Base-by-base conservation (phyloP, 164 flowering plant species). In the Magnolia kwangsiensis region DNA sequence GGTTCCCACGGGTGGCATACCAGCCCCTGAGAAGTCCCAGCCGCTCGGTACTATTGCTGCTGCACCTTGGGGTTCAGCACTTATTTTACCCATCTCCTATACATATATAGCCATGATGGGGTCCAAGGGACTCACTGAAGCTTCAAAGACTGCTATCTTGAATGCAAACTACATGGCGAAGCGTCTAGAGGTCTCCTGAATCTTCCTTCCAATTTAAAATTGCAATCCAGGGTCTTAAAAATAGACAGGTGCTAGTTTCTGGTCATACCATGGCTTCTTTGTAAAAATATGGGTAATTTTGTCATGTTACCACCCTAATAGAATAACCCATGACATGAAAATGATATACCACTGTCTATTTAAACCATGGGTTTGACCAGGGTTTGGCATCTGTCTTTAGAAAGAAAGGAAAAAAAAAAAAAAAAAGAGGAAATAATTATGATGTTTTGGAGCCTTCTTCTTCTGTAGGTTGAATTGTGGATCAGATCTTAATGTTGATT, bases 1-100 rank as follows among this genome's bases (percentile, higher is more conserved):
- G 99, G 86, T 96, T 63, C 61, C 97, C 6, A 96, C 98, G 0
- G 95, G 98, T 72, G 98, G 99, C 31, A 83, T 96, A 80, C 99
- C 99, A 59, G 85, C 88, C 61, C 97, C 98, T 0, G 94, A 94
- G 2, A 81, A 88, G 72, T 51, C 84, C 58, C 82, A 88, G 74
- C 98, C 99, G 16, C 89, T 96, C 50, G 98, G 98, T 72, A 84
- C 97, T 76, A 92, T 96, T 78, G 76, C 99, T 76, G 98, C 99
- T 68, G 99, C 99, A 75, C 98, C 99, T 18, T 96, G 99, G 99
- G 99, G 99, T 11, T 96, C 99, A 29, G 98, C 98, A n/a, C 94
- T 96, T 75, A 94, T 96, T 78, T 84, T 96, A 79, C 97, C 99
- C 10, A 96, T 96, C 21, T 96, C 99, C 11, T 96, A 96, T 75